phyloP scores from a whole-genome alignment of 2,329 filamentous ascomycete genomes.

The Aureobasidium pullulans region DNA sequence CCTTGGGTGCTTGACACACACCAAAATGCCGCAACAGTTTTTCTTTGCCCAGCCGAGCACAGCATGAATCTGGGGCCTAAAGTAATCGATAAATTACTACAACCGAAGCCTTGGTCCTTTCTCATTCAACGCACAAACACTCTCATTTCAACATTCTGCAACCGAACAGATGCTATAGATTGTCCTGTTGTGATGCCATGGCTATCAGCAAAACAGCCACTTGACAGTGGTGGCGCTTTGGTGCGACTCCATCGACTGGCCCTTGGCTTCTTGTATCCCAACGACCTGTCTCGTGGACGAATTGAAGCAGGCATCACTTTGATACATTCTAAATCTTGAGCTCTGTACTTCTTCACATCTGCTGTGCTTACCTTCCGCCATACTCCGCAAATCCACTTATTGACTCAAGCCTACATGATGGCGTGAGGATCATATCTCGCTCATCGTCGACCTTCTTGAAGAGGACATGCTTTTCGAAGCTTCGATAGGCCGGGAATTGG shows the following conservation, averaged over 20 bases:
- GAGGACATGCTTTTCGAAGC: not conserved
- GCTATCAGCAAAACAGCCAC: not conserved
- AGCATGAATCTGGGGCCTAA: not conserved
- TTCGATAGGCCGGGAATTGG: conserved; percentile 2
- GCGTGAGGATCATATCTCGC: not conserved
- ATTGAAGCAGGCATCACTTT: not conserved
- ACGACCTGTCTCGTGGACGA: not conserved
- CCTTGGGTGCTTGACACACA: not conserved
- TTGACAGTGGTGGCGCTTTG: conserved; percentile 5
- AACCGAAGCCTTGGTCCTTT: conserved; percentile 6
- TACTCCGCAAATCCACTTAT: not conserved
- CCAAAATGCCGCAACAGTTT: not conserved
- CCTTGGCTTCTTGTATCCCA: not conserved
- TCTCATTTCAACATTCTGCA: conserved; percentile 9
- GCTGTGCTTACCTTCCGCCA: not conserved
- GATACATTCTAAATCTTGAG: not conserved
- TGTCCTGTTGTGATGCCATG: conserved; percentile 5
- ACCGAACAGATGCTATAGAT: not conserved
- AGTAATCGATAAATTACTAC: conserved; percentile 7
- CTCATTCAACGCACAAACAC: conserved; percentile 11
- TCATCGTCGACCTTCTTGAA: not conserved
- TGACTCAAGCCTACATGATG: not conserved
- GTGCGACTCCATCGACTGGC: not conserved
- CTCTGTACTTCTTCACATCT: not conserved
- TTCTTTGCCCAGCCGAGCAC: not conserved